Percentiles rank a stretch among this genome's conserved stretches.
phyloP scores from a whole-genome alignment of 2,329 filamentous ascomycete species.

The Colletotrichum coccodes region DNA sequence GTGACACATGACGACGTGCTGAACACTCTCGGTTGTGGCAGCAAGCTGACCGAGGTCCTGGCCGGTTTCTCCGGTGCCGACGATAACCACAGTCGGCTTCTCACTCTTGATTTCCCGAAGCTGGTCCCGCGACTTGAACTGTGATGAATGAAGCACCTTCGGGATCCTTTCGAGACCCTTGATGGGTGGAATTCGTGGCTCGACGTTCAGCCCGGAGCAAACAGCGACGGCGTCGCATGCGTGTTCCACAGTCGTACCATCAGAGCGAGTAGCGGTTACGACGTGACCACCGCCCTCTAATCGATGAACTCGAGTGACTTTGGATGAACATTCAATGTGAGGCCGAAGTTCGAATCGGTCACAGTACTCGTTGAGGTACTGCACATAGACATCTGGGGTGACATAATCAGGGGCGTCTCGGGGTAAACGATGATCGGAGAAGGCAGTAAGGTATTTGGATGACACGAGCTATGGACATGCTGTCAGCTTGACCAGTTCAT shows the following conservation, averaged over 20 bases:
- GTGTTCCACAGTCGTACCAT: conserved; percentile 18
- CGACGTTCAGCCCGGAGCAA: conserved; percentile 55
- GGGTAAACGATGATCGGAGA: conserved; percentile 59
- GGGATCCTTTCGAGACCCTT: conserved; percentile 50
- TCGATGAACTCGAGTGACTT: conserved; percentile 41
- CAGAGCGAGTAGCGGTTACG: not conserved
- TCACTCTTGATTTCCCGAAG: conserved; percentile 47
- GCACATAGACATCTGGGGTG: conserved; percentile 49
- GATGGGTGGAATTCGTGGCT: conserved; percentile 51
- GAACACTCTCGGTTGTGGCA: conserved; percentile 51
- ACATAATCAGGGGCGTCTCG: conserved; percentile 56
- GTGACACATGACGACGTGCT: conserved; percentile 54
- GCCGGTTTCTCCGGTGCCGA: conserved; percentile 57
- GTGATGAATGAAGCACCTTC: conserved; percentile 53
- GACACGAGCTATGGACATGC: conserved; percentile 47
- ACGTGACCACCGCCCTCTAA: conserved; percentile 6
- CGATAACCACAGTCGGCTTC: conserved; percentile 49
- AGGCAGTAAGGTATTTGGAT: conserved; percentile 60
- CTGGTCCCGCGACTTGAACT: conserved; percentile 52
- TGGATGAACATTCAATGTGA: conserved; percentile 47
- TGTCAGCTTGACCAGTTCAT: not conserved
- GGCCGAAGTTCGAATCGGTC: conserved; percentile 48
- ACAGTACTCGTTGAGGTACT: conserved; percentile 55
- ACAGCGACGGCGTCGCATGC: conserved; percentile 57
- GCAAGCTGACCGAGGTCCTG: conserved; percentile 57